Base-by-base conservation (phyloP, 805 yeast genomes). In the Hanseniaspora vineae region DNA sequence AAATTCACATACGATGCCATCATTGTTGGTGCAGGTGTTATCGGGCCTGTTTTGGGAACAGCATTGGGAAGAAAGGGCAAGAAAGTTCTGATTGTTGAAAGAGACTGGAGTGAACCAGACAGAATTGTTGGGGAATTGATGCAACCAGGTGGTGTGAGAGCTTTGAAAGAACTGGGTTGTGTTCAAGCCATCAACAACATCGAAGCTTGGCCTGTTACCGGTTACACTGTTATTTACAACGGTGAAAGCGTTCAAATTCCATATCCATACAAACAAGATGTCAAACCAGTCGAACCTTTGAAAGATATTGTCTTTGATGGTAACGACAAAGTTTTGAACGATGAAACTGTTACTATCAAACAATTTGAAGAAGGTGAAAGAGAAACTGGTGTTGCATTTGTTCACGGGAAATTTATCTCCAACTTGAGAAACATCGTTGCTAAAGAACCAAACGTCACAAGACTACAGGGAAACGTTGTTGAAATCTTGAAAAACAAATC, bases 21-120 rank as follows among this genome's bases (percentile, higher is more conserved):
- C 40, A 83, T 92, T 23, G 79, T 92, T 39, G 98, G 98, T n/a
- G 97, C 97, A n/a, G 98, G 98, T 48, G 95, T 90, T 18, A 81
- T 87, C 20, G 98, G 99, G 1, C 96, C 98, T 2, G 81, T 90
- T 48, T 72, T 90, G 17, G 97, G 97, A 42, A 83, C 88, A 1
- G 88, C 84, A 3, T 67, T 92, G 48, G 97, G 96, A 1, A 75
- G 90, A 56, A 94, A 85, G 58, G 97, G 97, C 32, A 74, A 95
- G 54, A 73, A 74, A 46, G 97, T 92, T 8, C 62, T 79, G 12
- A 64, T 72, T 13, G 70, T 83, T 15, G 99, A 92, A 61, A 75
- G 96, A 52, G 96, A 87, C 60, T 85, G 96, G 86, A 64, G 77
- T 18, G 83, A 78, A 62, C 98, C 98, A 1, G 96, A 92, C 64